These are phyloP conservation scores for Artemisia annua DNA, from an alignment of 129 eudicot genomes.

Conservation along the genomic window DNA sequence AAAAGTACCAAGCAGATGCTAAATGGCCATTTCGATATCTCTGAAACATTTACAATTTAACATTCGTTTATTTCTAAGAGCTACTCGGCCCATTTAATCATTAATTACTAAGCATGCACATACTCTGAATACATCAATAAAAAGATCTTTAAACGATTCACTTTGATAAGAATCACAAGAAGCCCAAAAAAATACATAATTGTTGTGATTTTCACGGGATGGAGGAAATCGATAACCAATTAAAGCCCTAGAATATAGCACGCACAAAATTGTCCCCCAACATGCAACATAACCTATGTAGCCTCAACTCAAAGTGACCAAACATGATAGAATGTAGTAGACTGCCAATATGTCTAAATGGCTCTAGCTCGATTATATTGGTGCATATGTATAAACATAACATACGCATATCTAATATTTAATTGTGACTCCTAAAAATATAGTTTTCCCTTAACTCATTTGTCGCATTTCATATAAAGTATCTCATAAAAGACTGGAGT, in stretches of 20 bases:
- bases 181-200: background rate
- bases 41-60: conserved; percentile 4
- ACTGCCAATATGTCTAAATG: too few relatives aligned
- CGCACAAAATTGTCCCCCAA: background rate
- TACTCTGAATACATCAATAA: background rate
- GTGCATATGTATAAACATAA: conserved; percentile 10
- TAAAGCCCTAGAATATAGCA: background rate
- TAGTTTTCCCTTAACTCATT: background rate
- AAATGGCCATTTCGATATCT: background rate
- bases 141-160: background rate
- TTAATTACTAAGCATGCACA: background rate
- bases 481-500: background rate
- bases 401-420: background rate
- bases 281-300: background rate
- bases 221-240: background rate
- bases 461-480: background rate
- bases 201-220: conserved; percentile 5
- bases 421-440: background rate
- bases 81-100: conserved; percentile 7
- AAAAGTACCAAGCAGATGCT: background rate
- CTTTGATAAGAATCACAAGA: background rate
- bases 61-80: conserved; percentile 3
- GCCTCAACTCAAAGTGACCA: background rate
- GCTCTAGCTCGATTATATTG: background rate
- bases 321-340: background rate